These are phyloP conservation scores for Trichoderma sp. DNA, from an alignment of 2,329 filamentous ascomycete genomes.

Conservation along the genomic window DNA sequence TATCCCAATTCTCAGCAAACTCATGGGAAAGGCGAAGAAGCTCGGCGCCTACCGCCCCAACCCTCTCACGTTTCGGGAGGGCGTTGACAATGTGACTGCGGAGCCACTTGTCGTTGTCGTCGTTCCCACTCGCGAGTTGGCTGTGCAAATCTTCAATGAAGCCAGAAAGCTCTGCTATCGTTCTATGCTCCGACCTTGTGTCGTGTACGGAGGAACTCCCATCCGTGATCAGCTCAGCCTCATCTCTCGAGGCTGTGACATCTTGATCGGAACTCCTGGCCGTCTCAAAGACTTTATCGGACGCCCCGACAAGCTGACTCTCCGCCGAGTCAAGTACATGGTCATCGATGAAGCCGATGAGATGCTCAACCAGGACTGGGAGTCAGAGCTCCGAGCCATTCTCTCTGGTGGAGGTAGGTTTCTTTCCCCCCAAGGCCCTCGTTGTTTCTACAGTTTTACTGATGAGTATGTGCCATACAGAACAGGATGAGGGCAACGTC, in stretches of 20 bases:
- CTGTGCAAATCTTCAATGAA: slow-evolving; percentile 93
- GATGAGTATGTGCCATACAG: slow-evolving; percentile 42
- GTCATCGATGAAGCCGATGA: slow-evolving; percentile 96
- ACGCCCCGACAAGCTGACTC: slow-evolving; percentile 62
- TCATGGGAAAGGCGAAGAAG: slow-evolving; percentile 96
- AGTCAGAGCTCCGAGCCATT: slow-evolving; percentile 69
- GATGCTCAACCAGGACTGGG: slow-evolving; percentile 78
- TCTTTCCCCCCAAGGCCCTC: background rate
- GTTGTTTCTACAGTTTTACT: background rate
- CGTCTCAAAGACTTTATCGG: slow-evolving; percentile 82
- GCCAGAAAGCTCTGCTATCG: slow-evolving; percentile 90
- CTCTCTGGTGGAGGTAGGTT: slow-evolving; percentile 74
- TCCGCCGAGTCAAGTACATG: slow-evolving; percentile 73
- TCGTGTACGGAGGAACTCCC: slow-evolving; percentile 82
- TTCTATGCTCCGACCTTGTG: slow-evolving; percentile 88
- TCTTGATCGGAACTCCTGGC: slow-evolving; percentile 84
- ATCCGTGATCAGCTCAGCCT: slow-evolving; percentile 66
- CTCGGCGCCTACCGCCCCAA: slow-evolving; percentile 75
- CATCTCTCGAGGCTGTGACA: slow-evolving; percentile 79
- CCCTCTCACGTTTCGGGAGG: slow-evolving; percentile 51
- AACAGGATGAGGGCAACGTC: slow-evolving; percentile 67
- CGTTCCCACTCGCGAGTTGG: slow-evolving; percentile 83
- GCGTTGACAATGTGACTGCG: slow-evolving; percentile 56
- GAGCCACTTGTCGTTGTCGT: slow-evolving; percentile 88
- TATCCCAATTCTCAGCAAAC: slow-evolving; percentile 79